Evolutionary conservation across 345 rosid species (phyloP).

Genomic region (Moringa oleifera): DNA sequence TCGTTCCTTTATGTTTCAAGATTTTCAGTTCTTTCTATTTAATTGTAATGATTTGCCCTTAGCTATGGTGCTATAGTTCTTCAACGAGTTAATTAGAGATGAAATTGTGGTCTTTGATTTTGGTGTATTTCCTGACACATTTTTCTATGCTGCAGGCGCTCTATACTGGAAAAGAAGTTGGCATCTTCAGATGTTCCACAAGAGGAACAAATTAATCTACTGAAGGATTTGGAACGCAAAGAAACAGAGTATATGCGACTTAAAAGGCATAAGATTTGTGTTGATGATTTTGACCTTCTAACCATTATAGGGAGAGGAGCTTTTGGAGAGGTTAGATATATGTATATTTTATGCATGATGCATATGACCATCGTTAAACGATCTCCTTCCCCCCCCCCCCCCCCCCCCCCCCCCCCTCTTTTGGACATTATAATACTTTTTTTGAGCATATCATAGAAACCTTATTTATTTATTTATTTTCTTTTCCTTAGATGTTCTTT

Average conservation of each 20-base stretch:
- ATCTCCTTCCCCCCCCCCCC: too few species aligned
- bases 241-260: constrained; percentile 86
- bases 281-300: constrained; percentile 80
- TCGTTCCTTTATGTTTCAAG: too few species aligned
- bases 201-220: constrained; percentile 62
- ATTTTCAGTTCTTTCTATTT: too few species aligned
- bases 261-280: constrained; percentile 76
- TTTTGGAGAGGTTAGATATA: constrained; percentile 77
- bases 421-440: too few species aligned
- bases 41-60: too few species aligned
- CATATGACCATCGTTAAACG: too few species aligned
- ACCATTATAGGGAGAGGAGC: constrained; percentile 90
- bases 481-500: too few species aligned
- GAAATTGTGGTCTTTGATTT: constrained; percentile 10
- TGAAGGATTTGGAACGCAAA: constrained; percentile 76
- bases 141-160: constrained; percentile 47
- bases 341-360: neutral
- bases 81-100: too few species aligned
- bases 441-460: too few species aligned
- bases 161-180: constrained; percentile 55
- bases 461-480: too few species aligned
- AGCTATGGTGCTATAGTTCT: too few species aligned
- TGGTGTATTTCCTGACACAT: constrained; percentile 10
- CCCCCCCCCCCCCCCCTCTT: too few species aligned
- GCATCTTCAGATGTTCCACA: constrained; percentile 65